These are phyloP conservation scores for Ophiosphaerella korrae DNA, from an alignment of 2,329 filamentous ascomycete species.

Conservation along the genomic window DNA sequence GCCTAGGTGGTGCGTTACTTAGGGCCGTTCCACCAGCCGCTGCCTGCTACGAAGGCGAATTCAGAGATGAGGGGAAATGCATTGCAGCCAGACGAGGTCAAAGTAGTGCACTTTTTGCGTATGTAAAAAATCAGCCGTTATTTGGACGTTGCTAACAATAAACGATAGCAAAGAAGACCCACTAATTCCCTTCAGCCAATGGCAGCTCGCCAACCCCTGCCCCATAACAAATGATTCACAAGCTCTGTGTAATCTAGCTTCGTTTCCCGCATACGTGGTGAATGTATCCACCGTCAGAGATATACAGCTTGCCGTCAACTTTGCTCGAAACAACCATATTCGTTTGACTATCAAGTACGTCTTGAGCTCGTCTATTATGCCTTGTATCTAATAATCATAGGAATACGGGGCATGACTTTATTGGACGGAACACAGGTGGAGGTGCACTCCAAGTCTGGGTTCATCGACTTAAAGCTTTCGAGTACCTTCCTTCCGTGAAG, in stretches of 20 bases:
- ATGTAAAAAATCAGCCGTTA: slow-evolving; percentile 4
- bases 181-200: slow-evolving; percentile 24
- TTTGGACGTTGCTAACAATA: background rate
- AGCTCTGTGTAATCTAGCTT: slow-evolving; percentile 21
- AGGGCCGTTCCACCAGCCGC: slow-evolving; percentile 32
- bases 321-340: slow-evolving; percentile 38
- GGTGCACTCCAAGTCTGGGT: slow-evolving; percentile 36
- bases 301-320: slow-evolving; percentile 36
- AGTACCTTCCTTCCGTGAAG: slow-evolving; percentile 23
- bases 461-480: slow-evolving; percentile 32
- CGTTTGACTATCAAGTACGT: slow-evolving; percentile 36
- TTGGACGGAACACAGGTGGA: slow-evolving; percentile 33
- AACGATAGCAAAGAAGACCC: slow-evolving; percentile 29
- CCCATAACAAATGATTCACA: slow-evolving; percentile 11
- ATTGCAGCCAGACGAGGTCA: slow-evolving; percentile 9
- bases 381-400: slow-evolving; percentile 14
- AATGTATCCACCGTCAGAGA: slow-evolving; percentile 31
- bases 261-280: slow-evolving; percentile 32
- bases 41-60: slow-evolving; percentile 31
- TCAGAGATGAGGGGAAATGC: slow-evolving; percentile 24
- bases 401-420: slow-evolving; percentile 39
- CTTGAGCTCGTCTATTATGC: too few species aligned
- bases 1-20: slow-evolving; percentile 28
- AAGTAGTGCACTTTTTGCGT: slow-evolving; percentile 24
- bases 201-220: slow-evolving; percentile 27